Percentiles rank a stretch among this genome's conserved stretches.
Conservation (phyloP, 257 asterid genomes). For the Rehmannia glutinosa region DNA sequence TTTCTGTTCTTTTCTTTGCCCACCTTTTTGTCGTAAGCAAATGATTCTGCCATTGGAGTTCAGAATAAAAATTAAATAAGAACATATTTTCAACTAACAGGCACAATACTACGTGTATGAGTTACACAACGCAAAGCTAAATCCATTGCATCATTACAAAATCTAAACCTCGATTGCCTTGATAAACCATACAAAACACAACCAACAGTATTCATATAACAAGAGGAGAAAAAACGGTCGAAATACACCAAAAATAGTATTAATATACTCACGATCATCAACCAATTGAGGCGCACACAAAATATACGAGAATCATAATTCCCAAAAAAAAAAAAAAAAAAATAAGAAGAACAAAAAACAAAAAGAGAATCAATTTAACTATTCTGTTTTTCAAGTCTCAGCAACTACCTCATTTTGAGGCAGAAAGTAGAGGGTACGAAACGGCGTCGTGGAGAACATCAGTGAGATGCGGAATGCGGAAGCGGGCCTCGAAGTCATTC, state of each 20-base stretch:
- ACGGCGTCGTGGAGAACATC: conserved; percentile 61
- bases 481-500: conserved; percentile 71
- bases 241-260: background rate
- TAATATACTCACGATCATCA: background rate
- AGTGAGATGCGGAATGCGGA: conserved; percentile 70
- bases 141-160: background rate
- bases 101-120: conserved; percentile 1
- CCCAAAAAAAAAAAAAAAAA: background rate
- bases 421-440: conserved; percentile 78
- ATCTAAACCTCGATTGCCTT: background rate
- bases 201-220: background rate
- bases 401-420: conserved; percentile 66
- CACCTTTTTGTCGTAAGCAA: background rate
- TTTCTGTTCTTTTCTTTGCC: too few relatives aligned
- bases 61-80: background rate
- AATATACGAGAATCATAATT: background rate
- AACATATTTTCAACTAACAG: background rate
- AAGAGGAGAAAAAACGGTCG: background rate
- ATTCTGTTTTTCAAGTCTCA: background rate
- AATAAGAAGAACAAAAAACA: background rate
- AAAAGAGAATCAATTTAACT: background rate
- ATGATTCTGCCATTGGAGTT: background rate
- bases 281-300: background rate
- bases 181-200: background rate
- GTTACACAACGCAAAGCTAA: background rate